Conservation (phyloP, 2,329 filamentous ascomycete species). For the Trichoderma simmonsii region DNA sequence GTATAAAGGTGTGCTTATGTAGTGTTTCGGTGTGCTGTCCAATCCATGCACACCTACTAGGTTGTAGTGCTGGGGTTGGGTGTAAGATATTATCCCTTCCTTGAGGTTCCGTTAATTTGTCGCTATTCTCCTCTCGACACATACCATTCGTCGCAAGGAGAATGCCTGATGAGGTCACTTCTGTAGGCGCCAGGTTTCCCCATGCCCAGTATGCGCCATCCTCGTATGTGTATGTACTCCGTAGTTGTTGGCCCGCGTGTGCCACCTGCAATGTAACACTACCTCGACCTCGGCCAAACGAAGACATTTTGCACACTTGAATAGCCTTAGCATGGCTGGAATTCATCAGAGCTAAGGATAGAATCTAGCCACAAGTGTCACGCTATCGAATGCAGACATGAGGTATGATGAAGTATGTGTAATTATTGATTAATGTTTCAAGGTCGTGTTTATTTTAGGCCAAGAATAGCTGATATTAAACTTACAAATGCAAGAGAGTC, state of each 20-base stretch:
- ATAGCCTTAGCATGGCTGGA: neutral
- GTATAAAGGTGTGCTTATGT: neutral
- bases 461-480: neutral
- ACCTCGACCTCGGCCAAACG: neutral
- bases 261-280: constrained; percentile 10
- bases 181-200: neutral
- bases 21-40: neutral
- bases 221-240: neutral
- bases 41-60: neutral
- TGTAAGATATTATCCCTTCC: neutral
- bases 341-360: neutral
- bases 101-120: neutral
- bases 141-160: neutral
- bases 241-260: neutral
- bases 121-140: neutral
- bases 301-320: neutral
- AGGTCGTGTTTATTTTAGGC: neutral
- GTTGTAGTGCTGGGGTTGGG: neutral
- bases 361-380: neutral
- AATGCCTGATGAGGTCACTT: neutral
- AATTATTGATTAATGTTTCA: neutral
- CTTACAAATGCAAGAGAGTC: neutral
- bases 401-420: neutral
- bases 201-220: neutral
- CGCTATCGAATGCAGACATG: neutral